Percentiles rank a stretch among this genome's conserved stretches.
These are phyloP conservation scores for Heliamphora pulchella DNA, from an alignment of 179 eudicot species.

Conservation along the genomic window DNA sequence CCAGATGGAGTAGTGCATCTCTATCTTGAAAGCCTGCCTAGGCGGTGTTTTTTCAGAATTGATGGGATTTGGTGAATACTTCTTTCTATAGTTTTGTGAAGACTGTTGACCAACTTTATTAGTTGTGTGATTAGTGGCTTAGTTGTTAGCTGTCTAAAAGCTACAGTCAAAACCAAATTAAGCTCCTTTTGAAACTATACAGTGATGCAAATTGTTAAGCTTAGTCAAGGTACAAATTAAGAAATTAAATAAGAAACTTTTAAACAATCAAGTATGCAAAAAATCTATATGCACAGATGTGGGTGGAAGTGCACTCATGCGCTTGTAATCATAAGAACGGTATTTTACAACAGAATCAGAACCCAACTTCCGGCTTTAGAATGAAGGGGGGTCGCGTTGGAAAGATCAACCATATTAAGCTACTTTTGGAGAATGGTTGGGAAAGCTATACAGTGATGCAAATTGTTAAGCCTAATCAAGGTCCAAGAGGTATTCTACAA, in stretches of 20 bases:
- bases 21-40: no score
- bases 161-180: not conserved
- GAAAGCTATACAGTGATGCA: not conserved
- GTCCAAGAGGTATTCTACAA: not conserved
- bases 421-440: not conserved
- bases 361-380: no score
- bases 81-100: no score
- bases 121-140: no score
- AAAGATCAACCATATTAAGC: not conserved
- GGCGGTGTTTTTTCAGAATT: no score
- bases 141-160: no score
- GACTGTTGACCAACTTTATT: no score
- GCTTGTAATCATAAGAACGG: not conserved
- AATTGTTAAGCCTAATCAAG: not conserved
- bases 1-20: no score
- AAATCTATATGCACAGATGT: no score
- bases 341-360: slow-evolving; percentile 5
- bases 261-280: not conserved
- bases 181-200: not conserved
- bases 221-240: not conserved
- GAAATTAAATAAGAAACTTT: not conserved
- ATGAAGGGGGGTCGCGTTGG: not conserved
- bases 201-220: slow-evolving; percentile 1
- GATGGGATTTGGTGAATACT: no score
- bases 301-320: no score